Conservation (phyloP, 2,329 filamentous ascomycete genomes). For the Stachybotrys echinatus region DNA sequence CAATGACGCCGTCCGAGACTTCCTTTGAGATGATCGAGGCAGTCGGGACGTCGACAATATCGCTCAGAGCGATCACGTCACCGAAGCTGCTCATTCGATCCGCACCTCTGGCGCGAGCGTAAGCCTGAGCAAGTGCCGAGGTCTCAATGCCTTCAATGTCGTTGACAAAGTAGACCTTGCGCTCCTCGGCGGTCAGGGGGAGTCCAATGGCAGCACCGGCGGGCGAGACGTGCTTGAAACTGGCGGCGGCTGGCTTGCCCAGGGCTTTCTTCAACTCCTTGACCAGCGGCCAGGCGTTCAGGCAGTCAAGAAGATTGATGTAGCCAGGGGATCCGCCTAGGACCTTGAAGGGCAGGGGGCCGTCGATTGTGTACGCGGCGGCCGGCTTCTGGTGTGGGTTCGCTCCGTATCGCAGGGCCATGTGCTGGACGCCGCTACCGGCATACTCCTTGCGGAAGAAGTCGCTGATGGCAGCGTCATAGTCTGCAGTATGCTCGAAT, state of each 20-base stretch:
- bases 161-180: slow-evolving; percentile 97
- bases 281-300: slow-evolving; percentile 95
- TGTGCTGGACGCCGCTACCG: slow-evolving; percentile 73
- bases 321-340: slow-evolving; percentile 87
- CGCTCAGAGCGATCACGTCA: slow-evolving; percentile 89
- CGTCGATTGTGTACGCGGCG: slow-evolving; percentile 69
- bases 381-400: slow-evolving; percentile 99
- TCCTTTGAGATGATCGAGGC: slow-evolving; percentile 98
- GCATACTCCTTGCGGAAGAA: slow-evolving; percentile 99
- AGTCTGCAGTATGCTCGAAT: slow-evolving; percentile 96
- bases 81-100: slow-evolving; percentile 99
- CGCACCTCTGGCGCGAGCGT: slow-evolving; percentile 89
- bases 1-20: slow-evolving; percentile 95
- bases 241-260: slow-evolving; percentile 83
- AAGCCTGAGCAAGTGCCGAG: slow-evolving; percentile 85
- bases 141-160: slow-evolving; percentile 86
- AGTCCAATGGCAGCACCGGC: slow-evolving; percentile 93
- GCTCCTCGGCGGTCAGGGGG: slow-evolving; percentile 78
- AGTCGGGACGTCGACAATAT: slow-evolving; percentile 84
- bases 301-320: slow-evolving; percentile 92
- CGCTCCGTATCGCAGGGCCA: slow-evolving; percentile 86
- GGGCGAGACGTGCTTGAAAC: slow-evolving; percentile 98
- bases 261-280: slow-evolving; percentile 92
- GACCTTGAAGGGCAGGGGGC: slow-evolving; percentile 87
- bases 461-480: slow-evolving; percentile 88